Base-by-base conservation (phyloP, 176 grass and related monocot genomes). In the Poa pratensis region DNA sequence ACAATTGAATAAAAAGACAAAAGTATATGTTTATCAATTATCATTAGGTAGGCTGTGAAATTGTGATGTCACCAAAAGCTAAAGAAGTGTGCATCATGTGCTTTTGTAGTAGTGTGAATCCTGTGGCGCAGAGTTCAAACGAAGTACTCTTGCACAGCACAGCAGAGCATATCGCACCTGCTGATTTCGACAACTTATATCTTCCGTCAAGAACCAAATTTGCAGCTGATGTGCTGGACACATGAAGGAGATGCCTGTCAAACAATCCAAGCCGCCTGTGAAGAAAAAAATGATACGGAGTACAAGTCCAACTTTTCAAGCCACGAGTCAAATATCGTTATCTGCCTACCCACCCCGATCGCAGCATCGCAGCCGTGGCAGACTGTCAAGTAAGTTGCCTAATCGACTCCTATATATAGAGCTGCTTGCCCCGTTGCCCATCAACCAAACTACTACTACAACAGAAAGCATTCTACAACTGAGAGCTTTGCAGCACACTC, bases 191-290 rank as follows among this genome's bases (percentile, higher is more conserved):
- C 60, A 30, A 7, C 13, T 64, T 64, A 64, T 7, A 30, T 30
- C 6, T 30, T 16, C 15, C 15, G 61, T 28, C 14, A 64, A 64
- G 12, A 30, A 30, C 26, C 26, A 32, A 7, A 30, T 64, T 64
- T 27, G 14, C 27, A 3, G 62, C 15, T 65, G 27, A 65, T 34
- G 13, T 18, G 27, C 62, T 65, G 62, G 6, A 30, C 15, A 60
- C 23, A 27, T 61, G 59, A 18, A 34, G 1, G 27, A 65, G 62
- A 65, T 18, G 28, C 6, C 3, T 65, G 27, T 34, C 27, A 65
- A 65, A 65, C 27, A 32, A 65, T 32, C 62, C 62, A 65, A 65
- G 62, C 62, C 62, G 62, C 27, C 62, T 9, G 62, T 65, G 62
- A 65, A 65, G 62, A 65, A 34, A 65, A 30, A 46, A 46, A 64